Evolutionary conservation across 352 stramenopile species (phyloP), one percentile per base, ranked within the genome.

Genomic region (Phytopythium boreale): DNA sequence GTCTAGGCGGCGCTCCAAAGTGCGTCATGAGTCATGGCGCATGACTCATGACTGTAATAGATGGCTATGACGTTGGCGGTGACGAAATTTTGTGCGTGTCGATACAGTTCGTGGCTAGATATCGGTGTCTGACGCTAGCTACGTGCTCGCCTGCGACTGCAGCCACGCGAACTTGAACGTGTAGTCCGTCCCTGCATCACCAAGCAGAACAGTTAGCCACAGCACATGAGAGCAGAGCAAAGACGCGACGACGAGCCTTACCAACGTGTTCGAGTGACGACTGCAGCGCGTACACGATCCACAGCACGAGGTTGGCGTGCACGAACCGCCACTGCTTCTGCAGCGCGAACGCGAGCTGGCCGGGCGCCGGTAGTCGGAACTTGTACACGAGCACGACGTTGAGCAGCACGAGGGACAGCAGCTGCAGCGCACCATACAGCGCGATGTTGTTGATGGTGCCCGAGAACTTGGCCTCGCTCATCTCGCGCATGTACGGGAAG

Each of bases 111-210:
- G 12, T 1, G 12, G 4, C 14, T 49, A 4, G 19, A 14, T 4
- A 22, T 49, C 0, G 2, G 12, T 10, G 19, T 49, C 19, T 22
- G 19, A 26, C 43, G 43, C 34, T 39, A 49, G 4, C 43, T 49
- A 49, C 43, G 43, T 15, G 43, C 43, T 49, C 43, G 43, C 5
- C 2, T 49, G 7, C 19, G 64, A 56, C n/a, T 69, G 64, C 29
- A 80, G 56, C 72, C 72, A 77, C 19, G 57, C 61, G 56, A 80
- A 77, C 64, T 80, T 63, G 55, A 80, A 80, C 31, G 63, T 72
- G 60, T 73, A 78, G 55, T 80, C 73, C 11, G 61, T 71, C 12
- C 64, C 68, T 73, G 56, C 14, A 50, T 17, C 51, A 24, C 34
- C 34, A 22, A 41, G 56, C 29, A 37, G n/a, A n/a, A n/a, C n/a